phyloP scores from a whole-genome alignment of 1,284 basidiomycete genomes.

The Ceratobasidium sp. region DNA sequence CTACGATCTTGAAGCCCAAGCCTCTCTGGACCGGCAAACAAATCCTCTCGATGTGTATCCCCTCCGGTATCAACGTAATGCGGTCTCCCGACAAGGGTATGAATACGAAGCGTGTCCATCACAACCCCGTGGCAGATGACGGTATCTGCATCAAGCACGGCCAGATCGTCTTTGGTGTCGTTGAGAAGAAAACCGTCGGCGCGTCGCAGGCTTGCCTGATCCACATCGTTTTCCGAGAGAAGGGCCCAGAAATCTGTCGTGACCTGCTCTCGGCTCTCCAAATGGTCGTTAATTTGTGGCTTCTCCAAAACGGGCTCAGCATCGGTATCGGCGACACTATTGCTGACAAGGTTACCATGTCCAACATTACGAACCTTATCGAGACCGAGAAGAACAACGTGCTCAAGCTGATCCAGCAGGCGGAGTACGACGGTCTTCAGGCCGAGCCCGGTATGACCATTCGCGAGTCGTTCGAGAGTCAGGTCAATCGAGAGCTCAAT shows the following conservation, averaged over 20 bases:
- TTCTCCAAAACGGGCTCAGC: constrained; percentile 98
- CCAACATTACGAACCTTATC: constrained; percentile 86
- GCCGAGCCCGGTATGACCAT: constrained; percentile 98
- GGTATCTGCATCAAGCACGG: constrained; percentile 98
- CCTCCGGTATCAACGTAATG: constrained; percentile 94
- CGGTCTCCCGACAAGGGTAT: constrained; percentile 75
- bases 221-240: constrained; percentile 98
- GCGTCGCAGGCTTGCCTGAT: constrained; percentile 94
- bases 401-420: constrained; percentile 77
- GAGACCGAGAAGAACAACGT: constrained; percentile 85
- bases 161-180: constrained; percentile 94
- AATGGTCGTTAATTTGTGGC: constrained; percentile 97
- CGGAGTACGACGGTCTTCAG: constrained; percentile 86
- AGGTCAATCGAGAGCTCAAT: constrained; percentile 93
- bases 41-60: constrained; percentile 92
- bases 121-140: constrained; percentile 89
- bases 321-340: constrained; percentile 99
- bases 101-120: constrained; percentile 64
- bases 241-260: constrained; percentile 93
- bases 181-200: constrained; percentile 98
- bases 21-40: constrained; percentile 99
- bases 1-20: constrained; percentile 96
- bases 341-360: constrained; percentile 91
- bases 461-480: constrained; percentile 96
- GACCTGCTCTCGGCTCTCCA: constrained; percentile 95